These are phyloP conservation scores for Fusarium sp. DNA, from an alignment of 2,329 filamentous ascomycete species.

Conservation along the genomic window DNA sequence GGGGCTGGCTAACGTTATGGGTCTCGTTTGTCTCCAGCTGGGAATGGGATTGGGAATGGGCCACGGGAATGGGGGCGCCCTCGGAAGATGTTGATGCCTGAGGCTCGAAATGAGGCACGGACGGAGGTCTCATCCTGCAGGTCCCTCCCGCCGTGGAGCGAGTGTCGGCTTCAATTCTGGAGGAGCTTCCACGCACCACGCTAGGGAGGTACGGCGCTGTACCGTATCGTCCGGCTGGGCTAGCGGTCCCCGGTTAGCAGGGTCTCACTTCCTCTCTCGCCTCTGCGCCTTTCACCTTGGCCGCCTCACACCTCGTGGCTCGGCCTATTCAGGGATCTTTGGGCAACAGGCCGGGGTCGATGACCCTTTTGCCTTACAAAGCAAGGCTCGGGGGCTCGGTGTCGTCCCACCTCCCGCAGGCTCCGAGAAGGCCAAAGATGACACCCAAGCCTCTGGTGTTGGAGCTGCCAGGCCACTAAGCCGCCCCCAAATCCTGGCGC, in stretches of 20 bases:
- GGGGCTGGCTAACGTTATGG: conserved; percentile 35
- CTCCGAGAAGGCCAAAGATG: conserved; percentile 15
- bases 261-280: conserved; percentile 1
- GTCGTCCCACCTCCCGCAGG: conserved; percentile 20
- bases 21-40: conserved; percentile 33
- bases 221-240: not conserved
- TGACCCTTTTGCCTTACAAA: conserved; percentile 27
- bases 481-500: not conserved
- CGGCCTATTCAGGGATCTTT: conserved; percentile 11
- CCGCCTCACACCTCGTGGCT: conserved; percentile 36
- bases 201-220: not conserved
- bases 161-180: not conserved
- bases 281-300: conserved; percentile 25
- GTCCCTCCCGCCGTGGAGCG: not conserved
- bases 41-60: conserved; percentile 44
- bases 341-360: conserved; percentile 6
- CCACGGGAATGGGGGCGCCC: conserved; percentile 37
- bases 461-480: not conserved
- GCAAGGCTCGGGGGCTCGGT: conserved; percentile 25
- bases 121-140: not conserved
- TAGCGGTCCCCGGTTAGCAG: conserved; percentile 1
- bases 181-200: conserved; percentile 2
- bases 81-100: conserved; percentile 30
- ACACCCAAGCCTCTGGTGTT: not conserved
- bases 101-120: conserved; percentile 20